A percentile compares a stretch with the other conserved stretches of the same genome.
Conservation (phyloP, 2,329 filamentous ascomycete species). For the Aureobasidium leucospermi region DNA sequence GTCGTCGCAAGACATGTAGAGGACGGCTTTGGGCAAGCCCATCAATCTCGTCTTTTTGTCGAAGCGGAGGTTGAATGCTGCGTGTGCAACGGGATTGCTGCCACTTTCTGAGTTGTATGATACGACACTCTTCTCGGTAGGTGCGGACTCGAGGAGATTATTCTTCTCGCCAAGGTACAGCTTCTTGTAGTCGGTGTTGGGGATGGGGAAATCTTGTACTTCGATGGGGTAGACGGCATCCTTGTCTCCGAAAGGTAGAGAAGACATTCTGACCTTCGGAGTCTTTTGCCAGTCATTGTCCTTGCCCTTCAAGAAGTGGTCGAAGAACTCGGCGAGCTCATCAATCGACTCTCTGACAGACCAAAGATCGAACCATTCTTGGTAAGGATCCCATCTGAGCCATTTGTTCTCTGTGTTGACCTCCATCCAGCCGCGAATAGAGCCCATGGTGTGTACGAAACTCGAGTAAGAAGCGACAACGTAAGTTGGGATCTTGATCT, state of each 20-base stretch:
- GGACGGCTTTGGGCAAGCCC: constrained; percentile 38
- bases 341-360: constrained; percentile 23
- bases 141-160: neutral
- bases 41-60: constrained; percentile 31
- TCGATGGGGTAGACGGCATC: constrained; percentile 18
- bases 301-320: constrained; percentile 35
- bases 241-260: constrained; percentile 29
- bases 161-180: constrained; percentile 2
- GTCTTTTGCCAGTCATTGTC: constrained; percentile 42
- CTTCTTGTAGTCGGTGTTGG: constrained; percentile 3
- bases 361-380: constrained; percentile 41
- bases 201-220: constrained; percentile 3
- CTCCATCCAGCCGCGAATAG: constrained; percentile 29
- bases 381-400: constrained; percentile 32
- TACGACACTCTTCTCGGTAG: constrained; percentile 12
- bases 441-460: constrained; percentile 16
- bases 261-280: constrained; percentile 35
- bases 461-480: constrained; percentile 13
- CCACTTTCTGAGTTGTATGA: constrained; percentile 29
- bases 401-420: constrained; percentile 34
- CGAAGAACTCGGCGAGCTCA: constrained; percentile 37
- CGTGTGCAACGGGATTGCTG: constrained; percentile 17
- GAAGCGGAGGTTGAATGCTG: constrained; percentile 36
- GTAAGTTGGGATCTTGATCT: constrained; percentile 17
- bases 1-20: constrained; percentile 39